phyloP scores from a whole-genome alignment of 1,139 yeast genomes.

The Suhomyces taliae region DNA sequence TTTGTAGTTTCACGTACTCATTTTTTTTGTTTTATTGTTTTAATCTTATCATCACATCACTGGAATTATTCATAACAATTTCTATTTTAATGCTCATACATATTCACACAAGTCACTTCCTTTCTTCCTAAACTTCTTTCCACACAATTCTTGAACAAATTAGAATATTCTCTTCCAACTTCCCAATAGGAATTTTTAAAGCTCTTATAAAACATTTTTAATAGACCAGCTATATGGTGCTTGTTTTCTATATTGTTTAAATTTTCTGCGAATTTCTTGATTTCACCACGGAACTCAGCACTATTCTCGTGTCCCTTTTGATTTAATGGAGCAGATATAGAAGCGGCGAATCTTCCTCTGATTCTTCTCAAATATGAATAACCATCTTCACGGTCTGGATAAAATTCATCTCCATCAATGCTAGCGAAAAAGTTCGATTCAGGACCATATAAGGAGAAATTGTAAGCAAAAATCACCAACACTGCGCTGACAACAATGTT shows the following conservation, averaged over 20 bases:
- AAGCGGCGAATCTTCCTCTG: constrained; percentile 30
- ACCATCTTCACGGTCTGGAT: constrained; percentile 38
- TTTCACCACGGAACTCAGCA: constrained; percentile 6
- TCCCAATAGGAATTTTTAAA: constrained; percentile 51
- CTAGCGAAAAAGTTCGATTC: constrained; percentile 37
- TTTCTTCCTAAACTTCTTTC: constrained; percentile 54
- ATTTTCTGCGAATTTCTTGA: constrained; percentile 7
- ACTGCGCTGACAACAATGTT: constrained; percentile 55
- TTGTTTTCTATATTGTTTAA: constrained; percentile 28
- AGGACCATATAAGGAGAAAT: constrained; percentile 54
- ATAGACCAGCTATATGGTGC: constrained; percentile 53
- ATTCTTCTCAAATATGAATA: constrained; percentile 36
- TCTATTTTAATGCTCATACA: constrained; percentile 31
- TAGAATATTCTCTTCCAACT: constrained; percentile 56
- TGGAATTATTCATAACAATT: too few relatives aligned
- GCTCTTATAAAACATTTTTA: constrained; percentile 36
- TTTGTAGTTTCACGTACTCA: too few relatives aligned
- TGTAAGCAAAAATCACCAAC: constrained; percentile 59
- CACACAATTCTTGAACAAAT: constrained; percentile 54
- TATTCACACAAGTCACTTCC: constrained; percentile 48
- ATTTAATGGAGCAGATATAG: constrained; percentile 25
- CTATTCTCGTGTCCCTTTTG: constrained; percentile 1
- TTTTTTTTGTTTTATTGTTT: too few relatives aligned
- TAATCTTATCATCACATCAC: too few relatives aligned
- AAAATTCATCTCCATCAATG: constrained; percentile 14